Evolutionary conservation across 805 yeast species (phyloP), one percentile per base, ranked within the genome.

Genomic region (Brettanomyces nanus): DNA sequence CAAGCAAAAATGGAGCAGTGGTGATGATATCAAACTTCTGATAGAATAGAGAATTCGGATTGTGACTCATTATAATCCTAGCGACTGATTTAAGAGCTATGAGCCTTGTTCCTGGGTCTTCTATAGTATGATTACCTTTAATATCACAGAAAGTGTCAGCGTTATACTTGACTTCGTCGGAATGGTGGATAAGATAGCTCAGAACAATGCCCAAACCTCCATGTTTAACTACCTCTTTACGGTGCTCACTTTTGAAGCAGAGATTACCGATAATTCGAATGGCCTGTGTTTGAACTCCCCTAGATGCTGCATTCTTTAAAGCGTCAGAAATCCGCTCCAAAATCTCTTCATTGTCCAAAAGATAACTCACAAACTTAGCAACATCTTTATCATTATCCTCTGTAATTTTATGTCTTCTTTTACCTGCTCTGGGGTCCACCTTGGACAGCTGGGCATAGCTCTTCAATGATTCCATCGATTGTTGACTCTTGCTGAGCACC

Each of bases 1-100:
- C 80, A 4, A 63, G 50, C 32, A 75, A 53, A 42, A 73, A 74
- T 0, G 76, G 73, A 7, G 73, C 49, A 19, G 69, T 54, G 0
- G 73, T 63, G n/a, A 59, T 53, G 5, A 61, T 48, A 26, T 66
- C 69, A 35, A 54, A 59, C 36, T 65, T 62, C 4, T 58, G 54
- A 44, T 69, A 67, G 1, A 68, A 58, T 5, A 65, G 29, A 31
- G 47, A 38, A 0, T 77, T 77, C 38, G 73, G 57, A 27, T 61
- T 65, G 13, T 26, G 18, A 23, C 66, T 59, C 6, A 71, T 63
- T 25, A 72, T 49, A 7, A 75, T 54, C 35, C 62, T 62, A 1
- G 76, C 68, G n/a, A 74, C 45, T 1, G 70, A 44, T 31, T 69
- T 52, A 3, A 71, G 54, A 0, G 73, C 72, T 15, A 41, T 32